Evolutionary conservation across 139 green algal species (phyloP).

Genomic region (Ettlia oleoabundans): DNA sequence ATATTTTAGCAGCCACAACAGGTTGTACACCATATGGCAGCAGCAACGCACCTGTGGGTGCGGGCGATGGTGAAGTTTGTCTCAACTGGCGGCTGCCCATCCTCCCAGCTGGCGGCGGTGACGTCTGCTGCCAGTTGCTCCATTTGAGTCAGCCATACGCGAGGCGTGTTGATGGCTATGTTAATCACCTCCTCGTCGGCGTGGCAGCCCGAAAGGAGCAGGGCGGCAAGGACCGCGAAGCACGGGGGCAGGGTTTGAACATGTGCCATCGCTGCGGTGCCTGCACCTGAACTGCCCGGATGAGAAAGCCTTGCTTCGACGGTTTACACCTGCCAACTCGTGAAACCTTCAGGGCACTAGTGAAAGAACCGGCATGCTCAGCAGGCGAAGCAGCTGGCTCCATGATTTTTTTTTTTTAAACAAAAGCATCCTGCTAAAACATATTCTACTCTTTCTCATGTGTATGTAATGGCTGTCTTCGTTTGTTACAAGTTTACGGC

Average conservation of each 20-base stretch:
- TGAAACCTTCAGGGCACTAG: not conserved
- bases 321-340: too few relatives aligned
- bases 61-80: not conserved
- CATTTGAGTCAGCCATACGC: not conserved
- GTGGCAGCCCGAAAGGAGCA: not conserved
- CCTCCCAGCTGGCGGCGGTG: not conserved
- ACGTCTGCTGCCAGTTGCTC: not conserved
- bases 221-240: not conserved
- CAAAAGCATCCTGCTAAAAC: too few relatives aligned
- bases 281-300: too few relatives aligned
- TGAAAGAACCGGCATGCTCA: not conserved
- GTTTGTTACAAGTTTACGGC: too few relatives aligned
- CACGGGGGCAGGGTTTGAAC: too few relatives aligned
- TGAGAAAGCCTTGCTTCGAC: not conserved
- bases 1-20: too few relatives aligned
- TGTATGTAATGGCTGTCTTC: too few relatives aligned
- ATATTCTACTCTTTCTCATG: too few relatives aligned
- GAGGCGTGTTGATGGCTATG: not conserved
- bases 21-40: too few relatives aligned
- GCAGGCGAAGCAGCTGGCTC: not conserved
- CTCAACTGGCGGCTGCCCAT: not conserved
- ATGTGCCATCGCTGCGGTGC: too few relatives aligned
- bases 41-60: not conserved
- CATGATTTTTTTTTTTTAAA: too few relatives aligned
- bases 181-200: too few relatives aligned